Base-by-base conservation (phyloP, 2,329 filamentous ascomycete genomes). In the Fusarium sororula region DNA sequence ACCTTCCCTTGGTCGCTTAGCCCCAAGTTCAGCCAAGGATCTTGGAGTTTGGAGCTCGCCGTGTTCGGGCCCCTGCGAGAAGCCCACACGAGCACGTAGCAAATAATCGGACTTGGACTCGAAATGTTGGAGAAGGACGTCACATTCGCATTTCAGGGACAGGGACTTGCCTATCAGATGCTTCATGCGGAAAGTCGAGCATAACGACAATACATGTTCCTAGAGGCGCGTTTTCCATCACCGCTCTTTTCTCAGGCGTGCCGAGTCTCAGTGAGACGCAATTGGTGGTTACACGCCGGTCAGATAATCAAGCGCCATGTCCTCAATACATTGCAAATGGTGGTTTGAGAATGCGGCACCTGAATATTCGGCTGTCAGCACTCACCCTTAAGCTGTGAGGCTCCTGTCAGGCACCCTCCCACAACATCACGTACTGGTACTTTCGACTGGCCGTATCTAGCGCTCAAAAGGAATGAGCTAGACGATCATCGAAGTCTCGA, bases 71-170 rank as follows among this genome's bases (percentile, higher is more conserved):
- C 63, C 70, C 71, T 72, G 71, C 66, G 48, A 71, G 59, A 47
- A 76, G 63, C 63, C 75, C 75, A 77, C 75, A 71, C 71, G 45
- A 77, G 73, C 75, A 77, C 73, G 66, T 75, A 75, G 73, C 66
- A 63, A 75, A 72, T 68, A 66, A 72, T 75, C 56, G 28, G 50
- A 69, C 63, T 67, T 61, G 65, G 47, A 32, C 55, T 60, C 62
- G 41, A 60, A 60, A 64, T 63, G 71, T 68, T 74, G 73, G 70
- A 76, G 70, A 75, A 71, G 58, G 56, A 64, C 68, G 72, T 74
- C 72, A 69, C 75, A 77, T 63, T 72, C 38, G 56, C 54, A 57
- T 41, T 54, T 38, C 56, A 69, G 57, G 50, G 50, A 56, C 32
- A 67, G 68, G 55, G 51, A 74, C 61, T 62, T 72, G 47, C 66